Conservation (phyloP, 257 asterid species). For the Nemophila menziesii region DNA sequence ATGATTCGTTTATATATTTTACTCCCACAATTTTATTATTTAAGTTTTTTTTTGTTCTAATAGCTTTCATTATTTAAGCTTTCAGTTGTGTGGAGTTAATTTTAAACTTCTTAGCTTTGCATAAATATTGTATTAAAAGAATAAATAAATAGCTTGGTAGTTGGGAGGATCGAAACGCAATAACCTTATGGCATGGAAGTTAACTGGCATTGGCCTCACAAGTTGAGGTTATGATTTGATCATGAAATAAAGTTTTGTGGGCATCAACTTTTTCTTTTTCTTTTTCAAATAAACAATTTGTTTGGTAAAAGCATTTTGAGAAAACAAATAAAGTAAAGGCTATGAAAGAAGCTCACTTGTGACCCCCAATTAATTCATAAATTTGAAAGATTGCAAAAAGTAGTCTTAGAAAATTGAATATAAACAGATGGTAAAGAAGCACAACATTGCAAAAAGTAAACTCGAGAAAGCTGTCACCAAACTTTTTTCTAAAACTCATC, state of each 20-base stretch:
- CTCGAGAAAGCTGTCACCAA: constrained; percentile 25
- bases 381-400: constrained; percentile 25
- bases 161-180: constrained; percentile 18
- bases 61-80: too few species aligned
- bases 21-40: too few species aligned
- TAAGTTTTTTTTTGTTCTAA: too few species aligned
- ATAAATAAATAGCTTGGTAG: constrained; percentile 17
- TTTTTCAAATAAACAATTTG: constrained; percentile 30
- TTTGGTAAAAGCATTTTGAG: constrained; percentile 19
- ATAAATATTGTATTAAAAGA: too few species aligned
- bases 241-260: constrained; percentile 65
- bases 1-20: too few species aligned
- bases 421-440: constrained; percentile 32
- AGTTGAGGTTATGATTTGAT: constrained; percentile 51
- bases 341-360: constrained; percentile 27
- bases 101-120: too few species aligned
- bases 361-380: too few species aligned
- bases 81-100: too few species aligned
- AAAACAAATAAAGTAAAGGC: constrained; percentile 61
- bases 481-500: constrained; percentile 12
- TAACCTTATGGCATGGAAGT: constrained; percentile 15
- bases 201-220: constrained; percentile 52
- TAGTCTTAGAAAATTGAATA: constrained; percentile 15
- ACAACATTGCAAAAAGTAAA: constrained; percentile 23
- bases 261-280: constrained; percentile 33